These are phyloP conservation scores for Tetrastigma voinierianum DNA, from an alignment of 164 flowering plant species.

Conservation along the genomic window DNA sequence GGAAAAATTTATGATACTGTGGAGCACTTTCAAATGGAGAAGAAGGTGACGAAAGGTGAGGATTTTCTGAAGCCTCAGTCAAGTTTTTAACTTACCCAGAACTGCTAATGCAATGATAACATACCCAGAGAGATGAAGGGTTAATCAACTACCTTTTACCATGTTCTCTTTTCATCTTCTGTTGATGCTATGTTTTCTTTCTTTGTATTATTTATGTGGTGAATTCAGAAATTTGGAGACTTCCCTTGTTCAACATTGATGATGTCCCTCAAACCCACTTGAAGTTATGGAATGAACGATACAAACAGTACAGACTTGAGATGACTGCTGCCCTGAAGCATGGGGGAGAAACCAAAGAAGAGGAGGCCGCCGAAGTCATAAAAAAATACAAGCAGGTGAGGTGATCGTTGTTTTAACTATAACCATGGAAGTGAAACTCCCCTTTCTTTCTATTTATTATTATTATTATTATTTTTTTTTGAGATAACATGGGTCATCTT, in stretches of 20 bases:
- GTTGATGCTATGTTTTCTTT: not conserved
- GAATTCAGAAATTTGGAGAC: constrained; percentile 43
- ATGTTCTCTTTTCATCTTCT: not conserved
- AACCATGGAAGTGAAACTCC: too few species aligned
- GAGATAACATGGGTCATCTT: too few species aligned
- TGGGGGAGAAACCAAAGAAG: constrained; percentile 21
- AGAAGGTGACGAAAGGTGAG: constrained; percentile 25
- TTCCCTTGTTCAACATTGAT: constrained; percentile 50
- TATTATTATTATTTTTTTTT: too few species aligned
- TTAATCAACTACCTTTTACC: not conserved
- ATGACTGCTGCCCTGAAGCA: constrained; percentile 47
- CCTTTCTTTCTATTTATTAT: too few species aligned
- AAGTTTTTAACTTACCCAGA: not conserved
- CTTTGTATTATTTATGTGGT: not conserved
- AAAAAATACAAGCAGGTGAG: constrained; percentile 74
- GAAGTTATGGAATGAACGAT: constrained; percentile 39
- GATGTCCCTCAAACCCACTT: constrained; percentile 25
- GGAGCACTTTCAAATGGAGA: constrained; percentile 16
- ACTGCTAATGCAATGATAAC: not conserved
- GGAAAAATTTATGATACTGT: constrained; percentile 67
- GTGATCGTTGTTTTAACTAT: constrained; percentile 23
- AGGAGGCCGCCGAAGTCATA: constrained; percentile 38
- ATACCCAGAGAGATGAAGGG: too few species aligned
- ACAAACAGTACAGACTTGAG: constrained; percentile 45
- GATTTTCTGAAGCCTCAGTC: not conserved